A percentile compares a stretch with the other conserved stretches of the same genome.
Evolutionary conservation across 345 rosid species (phyloP).

Genomic region (Clausena lansium): DNA sequence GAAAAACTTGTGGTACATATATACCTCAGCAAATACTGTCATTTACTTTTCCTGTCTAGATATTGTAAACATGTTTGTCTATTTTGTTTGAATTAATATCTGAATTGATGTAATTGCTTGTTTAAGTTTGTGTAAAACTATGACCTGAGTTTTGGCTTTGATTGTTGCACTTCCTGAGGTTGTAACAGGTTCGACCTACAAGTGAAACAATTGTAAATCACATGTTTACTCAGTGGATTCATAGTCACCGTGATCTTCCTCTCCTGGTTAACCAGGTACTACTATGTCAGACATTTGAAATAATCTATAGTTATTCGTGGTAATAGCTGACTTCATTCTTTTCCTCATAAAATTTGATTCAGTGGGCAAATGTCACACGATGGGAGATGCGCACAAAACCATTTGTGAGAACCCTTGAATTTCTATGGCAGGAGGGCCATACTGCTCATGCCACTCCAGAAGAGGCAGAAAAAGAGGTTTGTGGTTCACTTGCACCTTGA

Average conservation of each 20-base stretch:
- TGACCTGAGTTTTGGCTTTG: constrained; percentile 69
- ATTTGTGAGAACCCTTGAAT: constrained; percentile 91
- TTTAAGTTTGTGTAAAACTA: constrained; percentile 21
- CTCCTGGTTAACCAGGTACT: constrained; percentile 88
- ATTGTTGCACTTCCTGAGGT: constrained; percentile 72
- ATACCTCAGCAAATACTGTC: background rate
- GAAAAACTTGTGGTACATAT: constrained; percentile 90
- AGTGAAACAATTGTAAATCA: constrained; percentile 96
- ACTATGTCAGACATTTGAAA: background rate
- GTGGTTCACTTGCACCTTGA: constrained; percentile 19
- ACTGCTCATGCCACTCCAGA: constrained; percentile 86
- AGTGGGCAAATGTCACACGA: constrained; percentile 98
- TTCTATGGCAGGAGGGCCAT: constrained; percentile 98
- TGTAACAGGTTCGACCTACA: constrained; percentile 96
- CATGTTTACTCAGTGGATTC: constrained; percentile 98
- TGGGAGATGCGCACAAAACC: constrained; percentile 98
- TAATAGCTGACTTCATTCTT: background rate
- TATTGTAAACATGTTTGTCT: background rate
- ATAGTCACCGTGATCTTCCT: constrained; percentile 93
- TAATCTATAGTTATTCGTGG: background rate
- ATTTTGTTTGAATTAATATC: background rate
- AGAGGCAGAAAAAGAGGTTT: constrained; percentile 94
- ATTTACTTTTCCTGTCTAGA: constrained; percentile 8
- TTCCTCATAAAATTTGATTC: background rate
- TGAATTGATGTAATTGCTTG: constrained; percentile 13